Percentiles rank a stretch among this genome's conserved stretches.
Evolutionary conservation across 73 alveolate species (phyloP).

Genomic region (Tetrahymena malaccensis): DNA sequence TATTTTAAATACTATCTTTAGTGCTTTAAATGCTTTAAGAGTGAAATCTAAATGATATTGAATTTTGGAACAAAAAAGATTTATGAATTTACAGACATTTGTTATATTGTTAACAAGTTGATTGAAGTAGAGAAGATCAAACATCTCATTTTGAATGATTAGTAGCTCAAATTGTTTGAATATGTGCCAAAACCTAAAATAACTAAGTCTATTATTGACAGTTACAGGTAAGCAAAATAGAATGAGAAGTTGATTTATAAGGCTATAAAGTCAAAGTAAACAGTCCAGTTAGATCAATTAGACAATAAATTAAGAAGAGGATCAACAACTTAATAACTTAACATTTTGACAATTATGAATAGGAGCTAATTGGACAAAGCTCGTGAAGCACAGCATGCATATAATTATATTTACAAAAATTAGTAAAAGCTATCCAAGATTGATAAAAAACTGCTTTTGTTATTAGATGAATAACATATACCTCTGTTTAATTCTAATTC

Average conservation of each 20-base stretch:
- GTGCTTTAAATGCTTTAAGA: not conserved
- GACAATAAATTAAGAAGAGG: not conserved
- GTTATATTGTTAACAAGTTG: not conserved
- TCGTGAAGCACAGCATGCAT: not conserved
- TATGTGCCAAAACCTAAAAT: not conserved
- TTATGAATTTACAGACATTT: not conserved
- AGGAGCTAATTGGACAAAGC: not conserved
- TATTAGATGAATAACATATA: not conserved
- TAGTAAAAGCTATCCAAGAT: not conserved
- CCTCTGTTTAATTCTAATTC: not conserved
- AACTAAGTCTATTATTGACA: not conserved
- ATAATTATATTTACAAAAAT: not conserved
- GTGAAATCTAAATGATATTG: not conserved
- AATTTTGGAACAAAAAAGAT: not conserved
- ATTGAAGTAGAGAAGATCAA: not conserved
- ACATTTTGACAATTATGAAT: not conserved
- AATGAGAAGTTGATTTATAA: not conserved
- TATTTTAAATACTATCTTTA: not conserved
- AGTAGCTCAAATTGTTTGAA: not conserved
- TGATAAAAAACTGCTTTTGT: not conserved
- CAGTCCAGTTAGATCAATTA: not conserved
- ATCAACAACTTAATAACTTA: not conserved
- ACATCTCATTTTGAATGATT: not conserved
- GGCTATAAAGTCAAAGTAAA: not conserved
- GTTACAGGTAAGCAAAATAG: not conserved